phyloP scores from a whole-genome alignment of 495 filamentous ascomycete genomes.

The Entonaema liquescens region DNA sequence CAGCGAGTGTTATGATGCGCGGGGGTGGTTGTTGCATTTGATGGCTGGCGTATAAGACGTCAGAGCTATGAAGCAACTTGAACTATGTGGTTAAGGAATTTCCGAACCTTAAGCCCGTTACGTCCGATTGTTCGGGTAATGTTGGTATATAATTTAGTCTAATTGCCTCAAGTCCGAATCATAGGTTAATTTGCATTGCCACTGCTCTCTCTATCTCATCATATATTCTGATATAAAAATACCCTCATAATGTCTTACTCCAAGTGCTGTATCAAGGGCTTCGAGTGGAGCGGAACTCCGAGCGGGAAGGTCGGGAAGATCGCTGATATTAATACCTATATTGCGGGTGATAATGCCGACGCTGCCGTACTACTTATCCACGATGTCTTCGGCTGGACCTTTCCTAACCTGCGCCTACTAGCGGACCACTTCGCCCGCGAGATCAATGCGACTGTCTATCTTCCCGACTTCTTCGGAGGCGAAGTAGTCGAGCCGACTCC shows the following conservation, averaged over 20 bases:
- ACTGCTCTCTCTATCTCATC: background rate
- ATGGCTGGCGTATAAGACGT: background rate
- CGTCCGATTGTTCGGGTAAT: background rate
- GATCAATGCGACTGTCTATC: conserved; percentile 60
- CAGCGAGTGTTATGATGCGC: background rate
- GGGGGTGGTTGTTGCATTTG: background rate
- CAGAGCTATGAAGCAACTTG: background rate
- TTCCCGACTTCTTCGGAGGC: conserved; percentile 66
- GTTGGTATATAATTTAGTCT: background rate
- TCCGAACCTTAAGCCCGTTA: conserved; percentile 13
- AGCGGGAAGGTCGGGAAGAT: conserved; percentile 51
- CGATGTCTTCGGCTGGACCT: conserved; percentile 67
- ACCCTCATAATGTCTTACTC: conserved; percentile 33
- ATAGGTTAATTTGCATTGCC: background rate
- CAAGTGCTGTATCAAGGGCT: conserved; percentile 52
- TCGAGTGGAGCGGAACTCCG: conserved; percentile 59
- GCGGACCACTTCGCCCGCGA: conserved; percentile 66
- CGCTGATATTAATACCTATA: conserved; percentile 50
- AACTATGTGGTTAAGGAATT: background rate
- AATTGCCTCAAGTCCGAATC: background rate
- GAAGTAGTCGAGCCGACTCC: conserved; percentile 45
- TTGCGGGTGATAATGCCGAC: conserved; percentile 54
- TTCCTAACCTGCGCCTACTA: conserved; percentile 63
- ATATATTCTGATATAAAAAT: background rate
- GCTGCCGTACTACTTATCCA: conserved; percentile 64